Conservation (phyloP, 768 basidiomycete species). For the Tricholomella constricta region DNA sequence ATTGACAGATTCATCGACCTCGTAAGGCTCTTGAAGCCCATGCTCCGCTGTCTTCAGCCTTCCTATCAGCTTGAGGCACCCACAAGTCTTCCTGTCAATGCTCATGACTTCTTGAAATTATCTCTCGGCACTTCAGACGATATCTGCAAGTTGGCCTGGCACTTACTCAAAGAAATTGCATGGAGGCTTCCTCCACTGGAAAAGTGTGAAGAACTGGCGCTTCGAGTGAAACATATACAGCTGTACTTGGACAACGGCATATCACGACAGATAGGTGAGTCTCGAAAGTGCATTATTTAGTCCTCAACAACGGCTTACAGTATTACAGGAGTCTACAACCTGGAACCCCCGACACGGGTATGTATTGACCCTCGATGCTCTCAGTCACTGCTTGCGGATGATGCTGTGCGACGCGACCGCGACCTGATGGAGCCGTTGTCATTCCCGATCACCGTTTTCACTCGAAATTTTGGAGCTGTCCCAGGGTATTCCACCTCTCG, state of each 20-base stretch:
- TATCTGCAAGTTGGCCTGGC: not conserved
- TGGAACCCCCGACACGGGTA: not conserved
- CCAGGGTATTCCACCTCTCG: no score
- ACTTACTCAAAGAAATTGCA: not conserved
- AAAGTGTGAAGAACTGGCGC: not conserved
- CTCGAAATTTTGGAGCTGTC: no score
- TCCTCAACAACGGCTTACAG: not conserved
- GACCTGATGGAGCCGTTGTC: not conserved
- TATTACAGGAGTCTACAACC: not conserved
- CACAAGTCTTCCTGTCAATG: not conserved
- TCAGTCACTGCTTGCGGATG: not conserved
- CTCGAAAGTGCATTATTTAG: not conserved
- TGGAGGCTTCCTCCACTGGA: not conserved
- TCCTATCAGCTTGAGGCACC: not conserved
- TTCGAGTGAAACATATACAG: not conserved
- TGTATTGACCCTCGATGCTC: not conserved
- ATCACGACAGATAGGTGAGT: not conserved
- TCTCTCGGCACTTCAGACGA: not conserved
- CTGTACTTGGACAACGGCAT: not conserved
- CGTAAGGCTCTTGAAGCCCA: not conserved
- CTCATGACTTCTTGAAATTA: not conserved
- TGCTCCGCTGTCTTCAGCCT: not conserved
- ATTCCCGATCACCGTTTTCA: not conserved
- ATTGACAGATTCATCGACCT: not conserved
- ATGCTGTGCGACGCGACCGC: not conserved